Evolutionary conservation across 1,284 basidiomycete species (phyloP), one percentile per base, ranked within the genome.

Genomic region (Coniophora puteana): DNA sequence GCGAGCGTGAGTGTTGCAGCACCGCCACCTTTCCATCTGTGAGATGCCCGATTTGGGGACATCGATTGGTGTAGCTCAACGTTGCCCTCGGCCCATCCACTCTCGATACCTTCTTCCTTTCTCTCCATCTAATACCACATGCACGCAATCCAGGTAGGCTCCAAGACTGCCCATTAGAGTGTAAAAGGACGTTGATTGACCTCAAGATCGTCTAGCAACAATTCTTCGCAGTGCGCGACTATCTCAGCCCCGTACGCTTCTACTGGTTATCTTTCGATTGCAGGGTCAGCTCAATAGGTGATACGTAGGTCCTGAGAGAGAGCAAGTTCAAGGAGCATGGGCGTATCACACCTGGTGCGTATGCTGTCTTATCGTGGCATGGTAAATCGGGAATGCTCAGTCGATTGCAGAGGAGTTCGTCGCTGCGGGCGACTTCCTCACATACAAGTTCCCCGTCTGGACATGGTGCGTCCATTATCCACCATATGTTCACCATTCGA

Each of bases 311-410:
- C 23, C 77, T 99, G 53, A 89, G 88, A 59, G 95, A 99, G 70
- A 93, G 89, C 70, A 98, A 98, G 65, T 99, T 99, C 76, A 98
- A 96, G 65, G 95, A 99, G 65, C 92, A 97, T 59, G 95, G 95
- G 10, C 76, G 94, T 41, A 95, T 96, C 58, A 97, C 90, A 13
- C 94, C 93, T 48, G 93, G 93, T 95, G 48, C 38, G 81, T 62
- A 47, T 53, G 39, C 34, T 39, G 17, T 35, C 27, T 44, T 29
- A 35, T 27, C 38, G 47, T 30, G 32, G 20, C 26, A 40, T 33
- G 18, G 5, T 17, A 5, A 31, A 39, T 16, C 55, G n/a, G n/a
- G n/a, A n/a, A n/a, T n/a, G n/a, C n/a, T n/a, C n/a, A n/a, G n/a
- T n/a, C 30, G 27, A 46, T 49, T 38, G 44, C 61, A 90, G 93